Percentiles rank a stretch among this genome's conserved stretches.
Evolutionary conservation across 495 filamentous ascomycete species (phyloP).

Genomic region (Lasiosphaeriaceae sp.): DNA sequence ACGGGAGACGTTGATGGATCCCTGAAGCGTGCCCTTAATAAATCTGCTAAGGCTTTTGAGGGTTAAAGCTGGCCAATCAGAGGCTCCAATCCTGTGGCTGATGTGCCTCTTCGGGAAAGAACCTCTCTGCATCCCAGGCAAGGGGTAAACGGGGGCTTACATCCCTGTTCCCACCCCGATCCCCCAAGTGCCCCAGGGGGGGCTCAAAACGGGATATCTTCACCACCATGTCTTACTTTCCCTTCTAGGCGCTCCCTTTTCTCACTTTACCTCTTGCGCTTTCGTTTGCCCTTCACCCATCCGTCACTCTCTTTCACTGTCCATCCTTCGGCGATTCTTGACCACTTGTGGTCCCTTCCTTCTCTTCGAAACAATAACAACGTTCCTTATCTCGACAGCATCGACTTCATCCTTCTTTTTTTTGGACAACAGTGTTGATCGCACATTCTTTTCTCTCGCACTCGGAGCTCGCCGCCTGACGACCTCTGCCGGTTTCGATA

Average conservation of each 20-base stretch:
- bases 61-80: constrained; percentile 17
- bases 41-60: constrained; percentile 14
- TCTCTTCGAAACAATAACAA: constrained; percentile 5
- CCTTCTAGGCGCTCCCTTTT: constrained; percentile 14
- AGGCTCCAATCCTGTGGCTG: constrained; percentile 3
- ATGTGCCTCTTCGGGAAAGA: constrained; percentile 25
- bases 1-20: constrained; percentile 8
- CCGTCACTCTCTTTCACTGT: constrained; percentile 17
- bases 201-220: constrained; percentile 19
- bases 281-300: constrained; percentile 8
- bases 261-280: constrained; percentile 7
- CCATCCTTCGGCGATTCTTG: constrained; percentile 1
- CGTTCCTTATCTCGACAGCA: not conserved
- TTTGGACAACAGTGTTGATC: constrained; percentile 14
- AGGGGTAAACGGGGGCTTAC: constrained; percentile 8
- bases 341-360: not conserved
- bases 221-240: constrained; percentile 16
- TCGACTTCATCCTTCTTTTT: constrained; percentile 9
- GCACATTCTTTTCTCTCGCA: constrained; percentile 10
- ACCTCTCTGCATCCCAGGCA: constrained; percentile 7
- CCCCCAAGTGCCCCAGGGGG: constrained; percentile 3
- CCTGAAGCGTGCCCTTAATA: constrained; percentile 28
- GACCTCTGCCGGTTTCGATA: constrained; percentile 1
- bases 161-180: constrained; percentile 16
- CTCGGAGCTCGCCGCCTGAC: constrained; percentile 3